Base-by-base conservation (phyloP, 495 filamentous ascomycete species). In the Penicillium daleae region DNA sequence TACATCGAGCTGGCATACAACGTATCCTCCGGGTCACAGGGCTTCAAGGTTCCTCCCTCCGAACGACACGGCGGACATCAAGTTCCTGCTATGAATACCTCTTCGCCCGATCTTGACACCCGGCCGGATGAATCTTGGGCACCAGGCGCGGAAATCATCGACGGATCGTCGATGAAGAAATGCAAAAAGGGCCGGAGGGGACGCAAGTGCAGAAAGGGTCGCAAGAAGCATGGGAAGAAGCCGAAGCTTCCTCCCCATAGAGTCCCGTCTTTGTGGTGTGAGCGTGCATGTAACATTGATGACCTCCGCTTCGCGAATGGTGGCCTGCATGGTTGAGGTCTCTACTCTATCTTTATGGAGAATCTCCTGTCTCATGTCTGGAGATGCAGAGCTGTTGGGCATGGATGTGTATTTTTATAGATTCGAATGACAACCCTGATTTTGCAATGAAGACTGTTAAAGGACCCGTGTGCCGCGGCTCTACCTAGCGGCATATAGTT, bases 1-100 rank as follows among this genome's bases (percentile, higher is more conserved):
- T 92, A 88, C 83, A 84, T 92, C 24, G 89, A 93, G 66, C 66
- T 92, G 61, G 82, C 86, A 4, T 93, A 86, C 64, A 93, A 93
- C 44, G 54, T 69, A 0, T 74, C 76, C 1, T 58, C 64, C 1
- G 66, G 68, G 42, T 57, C 46, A 33, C 52, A 52, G 6, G 19
- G 17, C 7, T 21, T 31, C 4, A 22, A 33, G 9, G 27, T 59
- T n/a, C 59, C 68, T 12, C 48, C 56, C 6, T 65, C 63, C 19
- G 46, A 61, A 32, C 49, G 40, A 21, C 67, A 64, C 50, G 65
- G 62, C 26, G 70, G 61, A 2, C 67, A 66, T 13, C 59, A 68
- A 33, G 35, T 21, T 10, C 17, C 33, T 13, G 21, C 22, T 27
- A 37, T 6, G 5, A 60, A 61, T n/a, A 24, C 22, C 8, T 50